Evolutionary conservation across 1,139 yeast genomes (phyloP), one percentile per base, ranked within the genome.

Genomic region (Martiniozyma asiatica): DNA sequence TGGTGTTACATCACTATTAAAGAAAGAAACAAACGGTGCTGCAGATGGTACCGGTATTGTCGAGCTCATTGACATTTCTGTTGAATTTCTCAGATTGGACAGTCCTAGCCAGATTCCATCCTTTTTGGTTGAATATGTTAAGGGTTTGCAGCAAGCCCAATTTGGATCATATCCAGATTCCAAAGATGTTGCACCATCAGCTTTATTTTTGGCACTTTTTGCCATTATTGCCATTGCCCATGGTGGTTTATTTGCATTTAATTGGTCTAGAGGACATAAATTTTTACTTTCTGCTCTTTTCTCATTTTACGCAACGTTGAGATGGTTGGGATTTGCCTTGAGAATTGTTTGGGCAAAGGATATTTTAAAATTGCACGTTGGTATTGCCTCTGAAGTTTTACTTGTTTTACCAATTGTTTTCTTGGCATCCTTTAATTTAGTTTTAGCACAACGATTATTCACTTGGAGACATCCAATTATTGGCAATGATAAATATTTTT

Each of bases 391-490:
- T 20, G 72, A 67, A 29, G 71, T 78, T 19, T 65, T 79, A 35
- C 51, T 68, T 27, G 63, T 75, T 38, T 55, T 76, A 36, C 77
- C 73, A 15, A 60, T 73, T 6, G 66, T 74, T 29, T 44, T 73
- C 12, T 46, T 75, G 25, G 69, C 72, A 14, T 64, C 77, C 1
- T 58, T 70, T 41, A 74, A 76, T 46, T 64, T 78, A 52, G 66
- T 77, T 26, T 57, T 80, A 37, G 85, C 85, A 5, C 89, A 79
- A 51, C 65, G 93, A 42, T 61, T 79, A 26, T 79, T 78, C 55
- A 77, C 87, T 7, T 77, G 89, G 84, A 61, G 81, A 47, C 92
- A 80, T 48, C 92, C 93, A 4, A 78, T 73, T 29, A 70, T 79
- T 19, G 92, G 89, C 33, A 63, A 73, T 14, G 52, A 69, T 27